Percentiles rank a stretch among this genome's conserved stretches.
These are phyloP conservation scores for Datisca glomerata DNA, from an alignment of 306 rosid genomes.

Conservation along the genomic window DNA sequence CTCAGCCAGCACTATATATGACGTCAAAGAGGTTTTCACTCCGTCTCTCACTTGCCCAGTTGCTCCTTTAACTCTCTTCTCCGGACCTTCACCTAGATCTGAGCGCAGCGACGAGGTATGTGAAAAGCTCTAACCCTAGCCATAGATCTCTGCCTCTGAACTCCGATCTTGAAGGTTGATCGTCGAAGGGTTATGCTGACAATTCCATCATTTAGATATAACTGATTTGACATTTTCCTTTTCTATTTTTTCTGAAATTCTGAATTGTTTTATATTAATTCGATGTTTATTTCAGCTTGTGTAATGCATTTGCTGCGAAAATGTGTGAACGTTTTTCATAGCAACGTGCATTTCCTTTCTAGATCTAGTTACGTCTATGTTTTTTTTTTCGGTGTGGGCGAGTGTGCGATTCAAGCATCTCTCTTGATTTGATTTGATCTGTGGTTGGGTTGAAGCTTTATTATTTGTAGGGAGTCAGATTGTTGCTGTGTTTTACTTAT, in stretches of 20 bases:
- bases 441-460: neutral
- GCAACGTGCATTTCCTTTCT: neutral
- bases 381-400: neutral
- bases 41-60: neutral
- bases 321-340: neutral
- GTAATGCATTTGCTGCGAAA: neutral
- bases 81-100: slow-evolving; percentile 19
- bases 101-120: slow-evolving; percentile 21
- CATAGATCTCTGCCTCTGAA: slow-evolving; percentile 12
- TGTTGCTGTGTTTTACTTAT: neutral
- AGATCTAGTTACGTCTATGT: slow-evolving; percentile 16
- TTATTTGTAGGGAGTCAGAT: neutral
- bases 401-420: slow-evolving; percentile 7
- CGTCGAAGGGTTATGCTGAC: slow-evolving; percentile 1
- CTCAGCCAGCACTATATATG: neutral
- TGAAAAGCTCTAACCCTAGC: neutral
- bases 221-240: slow-evolving; percentile 6
- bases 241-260: neutral
- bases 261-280: neutral
- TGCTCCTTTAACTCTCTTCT: slow-evolving; percentile 5
- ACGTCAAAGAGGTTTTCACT: neutral
- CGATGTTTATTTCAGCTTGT: neutral
- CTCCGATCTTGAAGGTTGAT: slow-evolving; percentile 9
- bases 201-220: slow-evolving; percentile 2
- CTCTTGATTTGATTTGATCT: slow-evolving; percentile 10